Evolutionary conservation across 345 rosid species (phyloP).

Genomic region (Mangifera indica): DNA sequence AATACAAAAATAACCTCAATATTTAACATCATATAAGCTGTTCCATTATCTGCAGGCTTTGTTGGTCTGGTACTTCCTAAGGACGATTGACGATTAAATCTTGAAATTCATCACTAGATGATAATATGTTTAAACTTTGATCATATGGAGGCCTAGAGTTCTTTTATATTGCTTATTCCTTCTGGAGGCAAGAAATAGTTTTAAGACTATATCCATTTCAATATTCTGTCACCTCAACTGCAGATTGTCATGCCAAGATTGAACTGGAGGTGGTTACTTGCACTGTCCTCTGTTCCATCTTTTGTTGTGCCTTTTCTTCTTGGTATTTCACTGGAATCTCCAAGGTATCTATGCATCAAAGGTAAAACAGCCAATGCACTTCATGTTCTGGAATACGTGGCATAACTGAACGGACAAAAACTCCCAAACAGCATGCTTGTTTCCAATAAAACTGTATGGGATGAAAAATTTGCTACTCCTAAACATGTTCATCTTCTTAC

Average conservation of each 20-base stretch:
- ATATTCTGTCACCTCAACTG: conserved; percentile 1
- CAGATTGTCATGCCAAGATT: conserved; percentile 57
- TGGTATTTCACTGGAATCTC: conserved; percentile 49
- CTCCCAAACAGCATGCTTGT: conserved; percentile 50
- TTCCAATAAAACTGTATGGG: conserved; percentile 25
- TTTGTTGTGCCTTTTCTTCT: conserved; percentile 47
- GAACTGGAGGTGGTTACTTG: conserved; percentile 72
- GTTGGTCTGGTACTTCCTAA: background rate
- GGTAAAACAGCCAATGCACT: conserved; percentile 46
- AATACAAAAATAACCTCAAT: too few relatives aligned
- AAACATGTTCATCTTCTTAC: conserved; percentile 28
- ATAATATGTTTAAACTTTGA: too few relatives aligned
- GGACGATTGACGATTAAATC: background rate
- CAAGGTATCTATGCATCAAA: conserved; percentile 56
- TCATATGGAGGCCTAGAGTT: too few relatives aligned
- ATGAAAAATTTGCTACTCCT: conserved; percentile 16
- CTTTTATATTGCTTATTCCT: background rate
- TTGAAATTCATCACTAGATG: too few relatives aligned
- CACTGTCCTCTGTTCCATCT: conserved; percentile 55
- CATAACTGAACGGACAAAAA: conserved; percentile 33
- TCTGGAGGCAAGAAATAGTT: background rate
- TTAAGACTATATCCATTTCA: background rate
- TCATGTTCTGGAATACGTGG: conserved; percentile 42
- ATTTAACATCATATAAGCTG: background rate
- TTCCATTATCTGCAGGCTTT: background rate